Percentiles rank a stretch among this genome's conserved stretches.
Conservation (phyloP, 768 basidiomycete genomes). For the Russula brevipes region DNA sequence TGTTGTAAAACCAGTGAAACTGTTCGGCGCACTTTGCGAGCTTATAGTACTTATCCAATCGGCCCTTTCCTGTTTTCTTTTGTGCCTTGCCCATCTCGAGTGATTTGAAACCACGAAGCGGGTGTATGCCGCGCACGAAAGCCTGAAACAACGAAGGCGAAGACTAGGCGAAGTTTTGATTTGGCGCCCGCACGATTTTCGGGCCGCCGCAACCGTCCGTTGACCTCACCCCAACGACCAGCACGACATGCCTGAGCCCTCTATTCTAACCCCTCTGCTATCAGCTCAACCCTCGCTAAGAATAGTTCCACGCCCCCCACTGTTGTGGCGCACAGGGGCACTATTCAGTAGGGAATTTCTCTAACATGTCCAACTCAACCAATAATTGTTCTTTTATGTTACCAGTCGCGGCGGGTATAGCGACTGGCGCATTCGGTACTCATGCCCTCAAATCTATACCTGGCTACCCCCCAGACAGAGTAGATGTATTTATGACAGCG, state of each 20-base stretch:
- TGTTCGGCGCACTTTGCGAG: conserved; percentile 65
- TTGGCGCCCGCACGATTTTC: neutral
- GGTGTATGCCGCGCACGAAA: neutral
- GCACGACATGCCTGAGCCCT: conserved; percentile 26
- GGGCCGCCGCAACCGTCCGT: neutral
- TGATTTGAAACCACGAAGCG: neutral
- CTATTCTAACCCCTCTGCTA: conserved; percentile 29
- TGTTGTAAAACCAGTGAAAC: conserved; percentile 12
- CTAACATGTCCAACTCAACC: neutral
- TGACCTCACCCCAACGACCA: neutral
- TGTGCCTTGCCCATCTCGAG: conserved; percentile 45
- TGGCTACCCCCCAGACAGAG: conserved; percentile 45
- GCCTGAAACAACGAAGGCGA: too few relatives aligned
- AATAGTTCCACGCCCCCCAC: conserved; percentile 17
- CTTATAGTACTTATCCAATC: conserved; percentile 96
- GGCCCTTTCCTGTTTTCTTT: conserved; percentile 95
- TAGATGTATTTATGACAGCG: conserved; percentile 60
- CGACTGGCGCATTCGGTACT: conserved; percentile 63
- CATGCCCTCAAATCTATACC: conserved; percentile 50
- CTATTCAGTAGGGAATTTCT: conserved; percentile 11
- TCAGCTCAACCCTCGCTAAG: conserved; percentile 7
- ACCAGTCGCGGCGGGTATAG: conserved; percentile 46
- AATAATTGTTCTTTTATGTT: neutral
- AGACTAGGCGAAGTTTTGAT: neutral
- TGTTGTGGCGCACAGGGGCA: conserved; percentile 24